Evolutionary conservation across 2,329 filamentous ascomycete species (phyloP).

Genomic region (Fusarium bulbicola): DNA sequence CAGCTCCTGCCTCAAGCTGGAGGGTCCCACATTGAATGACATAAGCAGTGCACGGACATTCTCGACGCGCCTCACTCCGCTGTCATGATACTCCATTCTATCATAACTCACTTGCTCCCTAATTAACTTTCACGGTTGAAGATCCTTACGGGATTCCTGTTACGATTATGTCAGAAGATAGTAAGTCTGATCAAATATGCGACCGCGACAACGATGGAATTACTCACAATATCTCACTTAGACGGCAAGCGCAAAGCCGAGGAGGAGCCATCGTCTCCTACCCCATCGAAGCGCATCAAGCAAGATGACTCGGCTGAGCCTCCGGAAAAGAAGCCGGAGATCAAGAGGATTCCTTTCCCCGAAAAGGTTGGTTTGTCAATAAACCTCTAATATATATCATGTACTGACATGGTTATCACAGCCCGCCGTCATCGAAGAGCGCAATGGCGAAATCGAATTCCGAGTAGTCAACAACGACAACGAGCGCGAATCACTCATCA

Average conservation of each 20-base stretch:
- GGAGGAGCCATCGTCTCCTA: slow-evolving; percentile 70
- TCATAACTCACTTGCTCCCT: slow-evolving; percentile 21
- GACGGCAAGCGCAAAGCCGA: slow-evolving; percentile 77
- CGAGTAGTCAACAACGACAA: slow-evolving; percentile 98
- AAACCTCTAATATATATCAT: neutral
- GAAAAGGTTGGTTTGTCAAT: slow-evolving; percentile 72
- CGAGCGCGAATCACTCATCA: slow-evolving; percentile 86
- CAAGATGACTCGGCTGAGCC: slow-evolving; percentile 48
- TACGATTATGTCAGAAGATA: slow-evolving; percentile 41
- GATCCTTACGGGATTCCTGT: neutral
- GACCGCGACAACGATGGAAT: neutral
- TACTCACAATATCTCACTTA: slow-evolving; percentile 37
- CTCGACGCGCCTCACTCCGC: slow-evolving; percentile 36
- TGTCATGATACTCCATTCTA: slow-evolving; percentile 33
- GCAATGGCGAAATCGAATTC: slow-evolving; percentile 94
- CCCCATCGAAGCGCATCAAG: slow-evolving; percentile 72
- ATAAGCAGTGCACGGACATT: slow-evolving; percentile 45
- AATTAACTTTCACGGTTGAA: neutral
- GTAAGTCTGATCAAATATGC: slow-evolving; percentile 2
- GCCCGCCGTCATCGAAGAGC: slow-evolving; percentile 92
- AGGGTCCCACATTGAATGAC: slow-evolving; percentile 25
- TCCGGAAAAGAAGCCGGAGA: slow-evolving; percentile 58
- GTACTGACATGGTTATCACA: slow-evolving; percentile 44
- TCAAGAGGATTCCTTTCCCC: slow-evolving; percentile 82
- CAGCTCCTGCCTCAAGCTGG: neutral